Evolutionary conservation across 2,329 filamentous ascomycete species (phyloP), one percentile per base, ranked within the genome.

Genomic region (Aspergillus pseudoviridinutans): DNA sequence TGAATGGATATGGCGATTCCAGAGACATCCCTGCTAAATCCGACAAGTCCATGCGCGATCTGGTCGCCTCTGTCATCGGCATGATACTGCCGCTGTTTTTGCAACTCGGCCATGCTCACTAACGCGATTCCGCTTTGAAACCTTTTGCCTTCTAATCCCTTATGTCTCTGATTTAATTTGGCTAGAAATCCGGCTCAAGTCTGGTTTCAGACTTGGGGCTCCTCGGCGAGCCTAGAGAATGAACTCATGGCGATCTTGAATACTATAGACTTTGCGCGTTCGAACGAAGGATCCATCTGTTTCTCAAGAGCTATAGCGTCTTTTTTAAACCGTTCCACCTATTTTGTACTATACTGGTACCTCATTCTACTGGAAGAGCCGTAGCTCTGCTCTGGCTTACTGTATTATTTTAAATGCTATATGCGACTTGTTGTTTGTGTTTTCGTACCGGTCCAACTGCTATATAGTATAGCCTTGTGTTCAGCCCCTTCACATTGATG

Each of bases 101-200:
- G 58, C 77, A 79, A 64, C 73, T 79, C 57, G 77, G 77, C 38
- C 77, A 79, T 71, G 76, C 76, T 53, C 76, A 79, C 61, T 79
- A 61, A 73, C 28, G 50, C 42, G 41, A 42, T 56, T 55, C 27
- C 50, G 22, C 27, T 50, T 38, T 25, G 44, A 49, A 51, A 24
- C 35, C 24, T 50, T 49, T 50, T 17, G 2, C n/a, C n/a, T 50
- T 53, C n/a, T 44, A 44, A 25, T 47, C 12, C 44, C 20, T 22
- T 47, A 25, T 47, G 20, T 47, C 14, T 25, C 4, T 24, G 44
- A 47, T 47, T 14, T 47, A 12, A 24, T 24, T 47, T 47, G 24
- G 24, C 44, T 42, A 27, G 22, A 47, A 17, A 38, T 3, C 5
- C 6, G 47, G 22, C 28, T 27, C n/a, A 4, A 2, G 14, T 49